A percentile compares a stretch with the other conserved stretches of the same genome.
phyloP scores from a whole-genome alignment of 1,284 basidiomycete species.

The Naganishia albida region DNA sequence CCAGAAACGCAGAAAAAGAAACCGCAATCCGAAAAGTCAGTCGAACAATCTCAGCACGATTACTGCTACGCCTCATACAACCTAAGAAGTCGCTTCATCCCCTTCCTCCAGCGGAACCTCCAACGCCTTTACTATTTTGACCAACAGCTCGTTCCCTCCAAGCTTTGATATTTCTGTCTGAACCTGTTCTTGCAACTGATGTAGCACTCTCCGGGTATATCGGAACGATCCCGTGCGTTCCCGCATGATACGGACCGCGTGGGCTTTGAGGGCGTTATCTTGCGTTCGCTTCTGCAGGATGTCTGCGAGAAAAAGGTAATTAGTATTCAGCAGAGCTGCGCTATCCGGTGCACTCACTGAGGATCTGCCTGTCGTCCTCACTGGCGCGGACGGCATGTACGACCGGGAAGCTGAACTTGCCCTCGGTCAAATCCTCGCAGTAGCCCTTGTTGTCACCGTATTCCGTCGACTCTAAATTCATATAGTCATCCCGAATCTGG shows the following conservation, averaged over 20 bases:
- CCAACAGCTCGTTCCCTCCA: conserved; percentile 49
- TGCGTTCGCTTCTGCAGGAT: conserved; percentile 83
- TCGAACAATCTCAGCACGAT: no score
- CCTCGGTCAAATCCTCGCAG: conserved; percentile 91
- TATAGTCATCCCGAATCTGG: conserved; percentile 96
- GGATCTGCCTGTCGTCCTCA: conserved; percentile 66
- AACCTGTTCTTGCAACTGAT: conserved; percentile 58
- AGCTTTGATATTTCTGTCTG: conserved; percentile 47
- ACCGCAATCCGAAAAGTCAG: no score
- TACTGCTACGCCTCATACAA: no score
- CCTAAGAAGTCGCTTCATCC: not conserved
- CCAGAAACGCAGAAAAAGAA: no score
- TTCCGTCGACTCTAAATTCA: conserved; percentile 88
- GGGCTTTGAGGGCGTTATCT: conserved; percentile 73
- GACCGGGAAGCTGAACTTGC: conserved; percentile 94
- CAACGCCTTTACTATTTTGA: conserved; percentile 44
- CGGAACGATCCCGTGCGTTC: conserved; percentile 71
- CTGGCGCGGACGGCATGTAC: conserved; percentile 78
- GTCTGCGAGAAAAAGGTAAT: conserved; percentile 57
- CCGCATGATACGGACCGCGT: conserved; percentile 75
- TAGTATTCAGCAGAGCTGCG: not conserved
- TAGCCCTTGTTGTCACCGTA: conserved; percentile 91
- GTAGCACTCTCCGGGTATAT: conserved; percentile 68
- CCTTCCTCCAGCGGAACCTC: conserved; percentile 26
- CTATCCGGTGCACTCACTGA: conserved; percentile 63